Conservation (phyloP, 2,329 filamentous ascomycete genomes). For the Emydomyces testavorans region DNA sequence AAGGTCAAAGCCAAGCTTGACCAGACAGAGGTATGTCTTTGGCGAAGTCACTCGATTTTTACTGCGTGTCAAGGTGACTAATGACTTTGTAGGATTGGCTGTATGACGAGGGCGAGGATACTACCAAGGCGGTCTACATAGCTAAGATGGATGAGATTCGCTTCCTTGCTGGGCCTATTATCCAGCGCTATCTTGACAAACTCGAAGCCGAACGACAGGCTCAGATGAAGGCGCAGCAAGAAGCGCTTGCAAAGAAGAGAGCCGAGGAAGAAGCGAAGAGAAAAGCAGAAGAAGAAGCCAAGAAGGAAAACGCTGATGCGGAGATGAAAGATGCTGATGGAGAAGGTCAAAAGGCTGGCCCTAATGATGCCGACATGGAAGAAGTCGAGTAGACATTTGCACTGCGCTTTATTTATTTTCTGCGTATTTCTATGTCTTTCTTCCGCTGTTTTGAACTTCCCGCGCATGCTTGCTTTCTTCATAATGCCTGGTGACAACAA, state of each 20-base stretch:
- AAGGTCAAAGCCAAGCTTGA: conserved; percentile 76
- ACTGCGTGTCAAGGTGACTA: background rate
- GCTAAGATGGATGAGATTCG: conserved; percentile 95
- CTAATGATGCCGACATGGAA: conserved; percentile 13
- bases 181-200: conserved; percentile 93
- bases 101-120: conserved; percentile 92
- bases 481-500: too few species aligned
- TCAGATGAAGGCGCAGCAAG: conserved; percentile 54
- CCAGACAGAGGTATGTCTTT: conserved; percentile 61
- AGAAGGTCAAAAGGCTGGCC: conserved; percentile 13
- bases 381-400: conserved; percentile 14
- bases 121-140: conserved; percentile 84
- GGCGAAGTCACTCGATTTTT: background rate
- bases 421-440: background rate
- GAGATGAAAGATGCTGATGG: conserved; percentile 52
- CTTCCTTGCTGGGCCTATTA: conserved; percentile 76
- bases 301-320: conserved; percentile 35
- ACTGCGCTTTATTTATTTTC: background rate
- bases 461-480: too few species aligned
- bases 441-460: background rate
- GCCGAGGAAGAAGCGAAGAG: conserved; percentile 62
- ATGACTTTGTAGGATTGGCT: conserved; percentile 67
- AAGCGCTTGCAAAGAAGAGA: conserved; percentile 49
- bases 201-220: conserved; percentile 74
- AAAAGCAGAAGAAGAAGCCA: conserved; percentile 58